Evolutionary conservation across 352 stramenopile genomes (phyloP), one percentile per base, ranked within the genome.

Genomic region (Aphanomyces astaci): DNA sequence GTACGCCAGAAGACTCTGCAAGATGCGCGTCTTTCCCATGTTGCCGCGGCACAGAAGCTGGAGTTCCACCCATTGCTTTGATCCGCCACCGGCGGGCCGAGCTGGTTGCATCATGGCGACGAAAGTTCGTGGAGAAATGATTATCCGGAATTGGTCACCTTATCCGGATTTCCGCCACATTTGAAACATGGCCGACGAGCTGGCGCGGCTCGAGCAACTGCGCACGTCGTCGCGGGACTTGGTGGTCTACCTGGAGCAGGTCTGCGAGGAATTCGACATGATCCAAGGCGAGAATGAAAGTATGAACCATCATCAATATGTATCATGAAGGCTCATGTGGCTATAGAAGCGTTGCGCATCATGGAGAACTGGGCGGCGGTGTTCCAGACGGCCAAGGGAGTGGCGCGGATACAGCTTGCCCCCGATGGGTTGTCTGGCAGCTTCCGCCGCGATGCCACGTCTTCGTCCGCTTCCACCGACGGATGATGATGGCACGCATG

Each of bases 31-130:
- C 62, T 68, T 68, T 11, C 62, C 62, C 19, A 31, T 2, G 24
- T 68, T 51, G 15, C 62, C 62, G n/a, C 62, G 43, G 27, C 62
- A 68, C 17, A 68, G 62, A 9, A 68, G 45, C 46, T 68, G 62
- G 2, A 68, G 48, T 32, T 68, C 62, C n/a, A 68, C 62, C 62
- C 62, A 68, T 59, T 68, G 62, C 62, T 68, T 68, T 45, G 62
- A 24, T 36, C 27, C 24, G 45, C 25, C 7, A 19, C 43, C 43
- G 36, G 17, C 60, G 39, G 13, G 24, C n/a, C 51, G 25, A n/a
- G 11, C 24, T 39, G 7, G 2, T 28, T 1, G 51, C 51, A 59
- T 33, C 19, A 17, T 22, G 30, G 22, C 2, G 22, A 25, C 13
- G 13, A 9, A 36, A 59, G n/a, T 28, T 59, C 27, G 30, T 55